A percentile compares a stretch with the other conserved stretches of the same genome.
phyloP scores from a whole-genome alignment of 2,329 filamentous ascomycete genomes.

The Ascochyta viciae-villosae region DNA sequence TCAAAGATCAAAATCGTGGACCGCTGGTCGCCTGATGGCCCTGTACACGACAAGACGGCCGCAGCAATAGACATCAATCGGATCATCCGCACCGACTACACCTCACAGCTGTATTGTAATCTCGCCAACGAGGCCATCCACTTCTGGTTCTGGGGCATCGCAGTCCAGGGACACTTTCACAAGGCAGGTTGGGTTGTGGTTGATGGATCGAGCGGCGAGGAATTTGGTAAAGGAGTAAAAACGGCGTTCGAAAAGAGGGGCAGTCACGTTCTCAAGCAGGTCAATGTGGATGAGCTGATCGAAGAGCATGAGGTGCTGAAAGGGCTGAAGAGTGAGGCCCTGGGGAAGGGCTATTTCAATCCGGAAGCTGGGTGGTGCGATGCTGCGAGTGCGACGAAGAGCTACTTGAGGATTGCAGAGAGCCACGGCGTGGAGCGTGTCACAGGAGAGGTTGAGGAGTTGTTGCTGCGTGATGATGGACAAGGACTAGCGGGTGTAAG shows the following conservation, averaged over 20 bases:
- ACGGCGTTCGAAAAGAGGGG: constrained; percentile 58
- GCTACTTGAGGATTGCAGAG: constrained; percentile 55
- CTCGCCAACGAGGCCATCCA: constrained; percentile 53
- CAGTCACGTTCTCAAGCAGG: constrained; percentile 49
- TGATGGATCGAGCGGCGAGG: constrained; percentile 56
- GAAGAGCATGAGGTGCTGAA: constrained; percentile 51
- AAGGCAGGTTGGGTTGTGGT: constrained; percentile 66
- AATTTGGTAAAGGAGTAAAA: constrained; percentile 60
- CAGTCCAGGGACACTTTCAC: constrained; percentile 56
- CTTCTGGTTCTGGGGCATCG: constrained; percentile 51
- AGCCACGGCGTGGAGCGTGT: constrained; percentile 55
- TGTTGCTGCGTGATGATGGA: constrained; percentile 51
- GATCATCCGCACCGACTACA: constrained; percentile 66
- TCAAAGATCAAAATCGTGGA: constrained; percentile 45
- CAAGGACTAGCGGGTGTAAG: constrained; percentile 53
- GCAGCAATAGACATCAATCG: constrained; percentile 69
- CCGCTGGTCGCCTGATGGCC: constrained; percentile 29
- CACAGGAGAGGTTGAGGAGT: constrained; percentile 52
- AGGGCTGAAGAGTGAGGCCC: constrained; percentile 31
- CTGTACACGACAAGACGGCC: constrained; percentile 57
- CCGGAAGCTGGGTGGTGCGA: constrained; percentile 62
- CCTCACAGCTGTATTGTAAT: constrained; percentile 63
- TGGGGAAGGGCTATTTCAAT: constrained; percentile 57
- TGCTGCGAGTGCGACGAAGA: constrained; percentile 55
- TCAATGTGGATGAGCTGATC: constrained; percentile 46